Evolutionary conservation across 2,329 filamentous ascomycete species (phyloP), one percentile per base, ranked within the genome.

Genomic region (Metarhizium anisopliae): DNA sequence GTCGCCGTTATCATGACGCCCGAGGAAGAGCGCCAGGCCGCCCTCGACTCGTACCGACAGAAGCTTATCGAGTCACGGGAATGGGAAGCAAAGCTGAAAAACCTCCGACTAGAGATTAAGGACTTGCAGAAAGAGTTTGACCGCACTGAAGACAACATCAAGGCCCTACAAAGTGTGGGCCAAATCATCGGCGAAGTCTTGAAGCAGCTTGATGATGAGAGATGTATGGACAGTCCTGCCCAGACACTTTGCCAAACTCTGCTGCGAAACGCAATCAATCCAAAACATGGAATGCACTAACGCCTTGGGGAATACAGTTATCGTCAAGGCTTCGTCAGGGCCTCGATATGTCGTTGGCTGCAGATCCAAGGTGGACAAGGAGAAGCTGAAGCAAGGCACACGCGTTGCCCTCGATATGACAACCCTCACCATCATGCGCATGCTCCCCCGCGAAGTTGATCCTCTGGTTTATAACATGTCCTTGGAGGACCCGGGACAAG

Each of bases 401-500:
- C 90, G 94, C 68, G 94, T 99, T 55, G 93, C 94, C 38, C 86
- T 99, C 58, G 94, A 99, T 69, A 99, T 99, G 94, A 99, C 94
- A 53, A 99, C 94, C 20, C 87, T 99, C 64, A 99, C 94, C 59
- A 99, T 99, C 74, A 99, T 99, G 94, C 90, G 94, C 68, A 99
- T 99, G 94, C 81, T 99, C 50, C 95, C 94, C 58, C 88, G 94
- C 72, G 94, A 99, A 78, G 95, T 99, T 69, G 94, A 99, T 69
- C 94, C 94, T 20, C 81, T 99, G 63, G 94, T 99, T 64, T 99
- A 99, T 83, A 99, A 99, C 80, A 99, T 99, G 94, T 99, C 94
- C 20, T 76, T 99, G 65, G 94, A 99, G 73, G 94, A 99, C 70
- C 94, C 94, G 0, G 94, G 94, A 6, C 93, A 97, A 73, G 87